Base-by-base conservation (phyloP, 1,284 basidiomycete genomes). In the Trichosporon asahii region DNA sequence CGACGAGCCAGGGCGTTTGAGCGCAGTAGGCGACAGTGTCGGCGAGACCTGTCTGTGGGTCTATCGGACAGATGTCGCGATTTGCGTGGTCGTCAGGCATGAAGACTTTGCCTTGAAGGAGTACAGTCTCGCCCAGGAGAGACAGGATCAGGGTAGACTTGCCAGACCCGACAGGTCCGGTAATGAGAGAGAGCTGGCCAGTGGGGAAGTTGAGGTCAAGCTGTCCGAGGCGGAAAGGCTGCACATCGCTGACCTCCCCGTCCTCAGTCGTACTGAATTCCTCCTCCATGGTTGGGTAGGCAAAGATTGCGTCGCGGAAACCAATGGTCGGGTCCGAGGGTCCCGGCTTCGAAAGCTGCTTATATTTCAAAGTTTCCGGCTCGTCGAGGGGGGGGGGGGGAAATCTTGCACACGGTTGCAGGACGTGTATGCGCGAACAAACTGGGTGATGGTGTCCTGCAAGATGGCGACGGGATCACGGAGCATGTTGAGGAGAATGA, bases 81-180 rank as follows among this genome's bases (percentile, higher is more conserved):
- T 79, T 77, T 29, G 80, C 83, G 25, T 76, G 78, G 69, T 84
- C 82, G 68, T 86, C 85, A 5, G 87, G 86, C 80, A 87, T 85
- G 79, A 85, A 86, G 0, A 86, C 82, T 63, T 84, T 77, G 11
- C 87, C 87, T 15, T 77, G 75, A 35, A 87, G 75, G 7, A 85
- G 80, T 21, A 83, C 82, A 11, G 85, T 86, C 76, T 88, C 87
- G 33, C 87, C 87, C n/a, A 81, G 75, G 2, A 80, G 69, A 18
- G 90, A 89, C 18, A 86, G 85, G 67, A 92, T 83, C 5, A 93
- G 81, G 0, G 90, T 90, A 0, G 91, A 91, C 84, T 94, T 94
- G 12, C 87, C 87, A 2, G 80, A 84, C 5, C 86, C 87, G 25
- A 87, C 86, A 2, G 85, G 78, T 1, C 85, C 85, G 29, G 82